Percentiles rank a stretch among this genome's conserved stretches.
Conservation (phyloP, 23 red algal species). For the Gracilaria gracilis region DNA sequence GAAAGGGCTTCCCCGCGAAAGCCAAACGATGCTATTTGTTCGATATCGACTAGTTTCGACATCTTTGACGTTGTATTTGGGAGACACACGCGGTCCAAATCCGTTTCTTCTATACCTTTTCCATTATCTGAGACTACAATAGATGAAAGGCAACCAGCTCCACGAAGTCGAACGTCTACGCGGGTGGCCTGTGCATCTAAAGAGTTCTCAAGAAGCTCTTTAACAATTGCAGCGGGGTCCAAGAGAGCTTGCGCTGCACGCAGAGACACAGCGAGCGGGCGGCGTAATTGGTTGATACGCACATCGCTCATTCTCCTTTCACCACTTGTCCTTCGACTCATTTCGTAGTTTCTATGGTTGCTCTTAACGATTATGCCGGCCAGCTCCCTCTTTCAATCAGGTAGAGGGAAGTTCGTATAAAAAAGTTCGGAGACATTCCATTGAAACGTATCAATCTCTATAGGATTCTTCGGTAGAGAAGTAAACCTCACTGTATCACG, state of each 20-base stretch:
- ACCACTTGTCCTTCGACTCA: not conserved
- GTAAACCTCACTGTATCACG: no score
- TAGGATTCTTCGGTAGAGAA: not conserved
- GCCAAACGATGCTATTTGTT: constrained; percentile 69
- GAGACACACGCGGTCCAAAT: constrained; percentile 59
- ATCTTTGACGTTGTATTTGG: constrained; percentile 88
- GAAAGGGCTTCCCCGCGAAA: constrained; percentile 96
- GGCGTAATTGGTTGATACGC: not conserved
- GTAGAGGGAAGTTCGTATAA: no score
- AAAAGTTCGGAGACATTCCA: no score
- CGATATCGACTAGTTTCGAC: constrained; percentile 47
- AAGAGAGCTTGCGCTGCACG: constrained; percentile 77
- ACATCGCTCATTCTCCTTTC: not conserved
- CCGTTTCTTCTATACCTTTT: constrained; percentile 58
- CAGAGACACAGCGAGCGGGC: constrained; percentile 24
- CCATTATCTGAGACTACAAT: constrained; percentile 95
- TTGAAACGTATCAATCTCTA: no score
- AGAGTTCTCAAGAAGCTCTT: constrained; percentile 96
- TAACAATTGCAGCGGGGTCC: constrained; percentile 73
- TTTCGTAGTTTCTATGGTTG: not conserved
- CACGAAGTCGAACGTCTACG: constrained; percentile 75
- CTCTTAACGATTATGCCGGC: no score
- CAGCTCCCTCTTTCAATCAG: no score
- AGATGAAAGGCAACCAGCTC: constrained; percentile 56
- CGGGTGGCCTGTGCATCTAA: constrained; percentile 85